Evolutionary conservation across 768 basidiomycete genomes (phyloP), one percentile per base, ranked within the genome.

Genomic region (Pleurotus salmoneostramineus): DNA sequence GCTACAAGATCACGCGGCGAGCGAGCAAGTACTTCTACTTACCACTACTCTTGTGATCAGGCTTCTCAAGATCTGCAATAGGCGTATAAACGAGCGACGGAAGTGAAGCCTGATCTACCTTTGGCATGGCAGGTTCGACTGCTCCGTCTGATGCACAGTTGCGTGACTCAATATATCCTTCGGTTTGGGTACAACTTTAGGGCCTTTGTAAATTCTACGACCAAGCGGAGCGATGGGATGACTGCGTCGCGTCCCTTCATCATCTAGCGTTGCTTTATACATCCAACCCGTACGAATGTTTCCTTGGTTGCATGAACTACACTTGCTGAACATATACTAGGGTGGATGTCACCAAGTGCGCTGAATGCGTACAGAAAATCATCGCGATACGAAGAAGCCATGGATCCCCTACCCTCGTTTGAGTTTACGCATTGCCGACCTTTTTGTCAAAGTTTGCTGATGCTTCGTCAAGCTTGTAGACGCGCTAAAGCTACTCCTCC

Each of bases 41-140:
- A 42, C 40, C 12, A 34, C 33, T 44, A 15, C 14, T 21, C 31
- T 58, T 50, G 27, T 31, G 21, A 32, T 54, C 42, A 56, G 51
- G 11, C 44, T 32, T 21, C 21, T 40, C n/a, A 35, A 33, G 34
- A 12, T 15, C 32, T 11, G 8, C 35, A 42, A 12, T 27, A 95
- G 93, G 79, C 81, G 31, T 98, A 96, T 69, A 80, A 77, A 45
- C 89, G 83, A 62, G 96, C 95, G 0, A 90, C 86, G 49, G 74
- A 79, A 35, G 60, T 82, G n/a, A 84, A 84, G 59, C 83, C 88
- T 10, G 78, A 81, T 2, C 88, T 91, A 64, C 72, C 80, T 1
- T 77, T 95, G 14, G 95, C 94, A 12, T 89, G 89, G 87, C 94
- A 95, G 86, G 93, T 88, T 59, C 21, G 21, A 34, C 66, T 7